Evolutionary conservation across 176 grass and related monocot species (phyloP), one percentile per base, ranked within the genome.

Genomic region (Raddia guianensis): DNA sequence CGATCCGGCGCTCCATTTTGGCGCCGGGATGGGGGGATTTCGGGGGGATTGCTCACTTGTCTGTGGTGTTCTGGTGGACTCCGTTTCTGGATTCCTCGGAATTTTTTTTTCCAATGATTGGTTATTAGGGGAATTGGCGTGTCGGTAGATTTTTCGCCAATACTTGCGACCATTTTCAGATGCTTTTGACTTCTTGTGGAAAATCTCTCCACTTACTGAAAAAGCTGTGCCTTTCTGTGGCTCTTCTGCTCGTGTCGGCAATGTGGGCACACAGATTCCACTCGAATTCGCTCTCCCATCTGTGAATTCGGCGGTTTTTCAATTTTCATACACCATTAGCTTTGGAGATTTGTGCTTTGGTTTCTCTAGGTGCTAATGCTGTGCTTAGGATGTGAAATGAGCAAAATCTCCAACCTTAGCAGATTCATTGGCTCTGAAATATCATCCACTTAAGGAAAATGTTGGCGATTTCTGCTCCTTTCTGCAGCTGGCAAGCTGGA

Each of bases 401-500:
- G n/a, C 21, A 9, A 63, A 68, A 78, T 19, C 11, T 2, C 3
- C 16, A 15, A 45, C 3, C 14, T 13, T 18, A 44, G 40, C 18
- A 49, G 47, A 35, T 42, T 37, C 2, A 8, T 8, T 6, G 9
- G 3, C 64, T 32, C 34, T 42, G 49, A 52, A 54, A 18, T 56
- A n/a, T 14, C 12, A 68, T 27, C 43, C 3, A 12, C 59, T 15
- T 2, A 3, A 15, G 45, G 45, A 15, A 63, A 77, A 7, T 40
- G 8, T 60, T 85, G 21, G 7, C 14, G 1, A 56, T 76, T 58
- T 48, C 3, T 33, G 8, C 71, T 75, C 48, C 15, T 58, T 15
- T 12, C 0, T 86, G 80, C 87, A 97, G 94, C 94, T 14, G 94
- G 94, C 66, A 97, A 94, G 72, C 48, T 97, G 53, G 89, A 90